A percentile compares a stretch with the other conserved stretches of the same genome.
Evolutionary conservation across 495 filamentous ascomycete genomes (phyloP).

Genomic region (Choiromyces venosus): DNA sequence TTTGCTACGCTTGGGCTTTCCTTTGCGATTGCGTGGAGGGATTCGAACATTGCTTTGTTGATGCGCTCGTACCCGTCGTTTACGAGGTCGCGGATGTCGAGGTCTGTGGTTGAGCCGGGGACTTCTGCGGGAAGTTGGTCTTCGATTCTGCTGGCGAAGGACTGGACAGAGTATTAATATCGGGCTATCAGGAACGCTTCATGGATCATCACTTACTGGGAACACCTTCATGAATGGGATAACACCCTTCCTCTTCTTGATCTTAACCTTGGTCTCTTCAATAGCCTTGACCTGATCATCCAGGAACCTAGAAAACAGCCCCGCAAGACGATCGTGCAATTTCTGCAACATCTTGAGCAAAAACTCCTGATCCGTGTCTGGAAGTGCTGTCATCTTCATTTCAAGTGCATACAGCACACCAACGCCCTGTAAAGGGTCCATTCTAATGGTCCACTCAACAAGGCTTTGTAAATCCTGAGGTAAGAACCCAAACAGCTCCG

Average conservation of each 20-base stretch:
- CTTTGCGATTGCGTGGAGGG: conserved; percentile 88
- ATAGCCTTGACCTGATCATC: conserved; percentile 93
- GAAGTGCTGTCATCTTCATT: conserved; percentile 65
- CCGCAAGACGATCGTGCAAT: conserved; percentile 66
- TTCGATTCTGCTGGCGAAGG: conserved; percentile 39
- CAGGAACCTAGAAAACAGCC: conserved; percentile 77
- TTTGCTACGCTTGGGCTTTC: conserved; percentile 64
- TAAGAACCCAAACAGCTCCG: conserved; percentile 76
- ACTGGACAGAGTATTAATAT: conserved; percentile 15
- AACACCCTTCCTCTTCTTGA: conserved; percentile 95
- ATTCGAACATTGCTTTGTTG: conserved; percentile 95
- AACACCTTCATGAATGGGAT: conserved; percentile 91
- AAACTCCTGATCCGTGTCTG: conserved; percentile 88
- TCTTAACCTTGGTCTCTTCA: conserved; percentile 97
- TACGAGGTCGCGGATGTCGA: conserved; percentile 65
- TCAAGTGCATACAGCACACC: conserved; percentile 79
- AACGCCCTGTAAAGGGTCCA: conserved; percentile 86
- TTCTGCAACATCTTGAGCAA: conserved; percentile 72
- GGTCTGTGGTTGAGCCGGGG: conserved; percentile 51
- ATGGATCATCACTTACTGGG: conserved; percentile 47
- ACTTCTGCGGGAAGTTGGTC: conserved; percentile 37
- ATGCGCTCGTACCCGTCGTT: conserved; percentile 83
- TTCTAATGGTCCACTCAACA: conserved; percentile 73
- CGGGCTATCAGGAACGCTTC: neutral
- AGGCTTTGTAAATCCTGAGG: conserved; percentile 70